These are phyloP conservation scores for Ilyonectria destructans DNA, from an alignment of 2,329 filamentous ascomycete genomes.

Conservation along the genomic window DNA sequence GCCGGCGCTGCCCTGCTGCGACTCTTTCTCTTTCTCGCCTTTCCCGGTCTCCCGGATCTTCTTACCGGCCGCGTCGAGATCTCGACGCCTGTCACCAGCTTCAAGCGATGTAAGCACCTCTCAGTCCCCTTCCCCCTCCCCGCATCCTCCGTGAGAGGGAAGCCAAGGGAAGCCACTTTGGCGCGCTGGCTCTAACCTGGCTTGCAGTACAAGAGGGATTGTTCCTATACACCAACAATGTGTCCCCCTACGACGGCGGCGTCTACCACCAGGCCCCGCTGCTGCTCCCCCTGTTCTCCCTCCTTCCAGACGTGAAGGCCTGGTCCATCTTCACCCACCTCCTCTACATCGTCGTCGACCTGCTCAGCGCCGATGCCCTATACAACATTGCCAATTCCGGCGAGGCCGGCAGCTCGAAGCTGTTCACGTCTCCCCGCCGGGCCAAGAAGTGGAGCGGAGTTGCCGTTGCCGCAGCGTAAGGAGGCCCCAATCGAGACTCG, in stretches of 20 bases:
- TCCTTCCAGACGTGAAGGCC: slow-evolving; percentile 80
- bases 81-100: slow-evolving; percentile 96
- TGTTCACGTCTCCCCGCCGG: slow-evolving; percentile 85
- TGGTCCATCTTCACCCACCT: slow-evolving; percentile 84
- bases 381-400: slow-evolving; percentile 86
- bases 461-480: slow-evolving; percentile 85
- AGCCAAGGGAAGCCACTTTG: background rate
- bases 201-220: slow-evolving; percentile 85
- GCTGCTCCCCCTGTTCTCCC: slow-evolving; percentile 90
- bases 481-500: slow-evolving; percentile 10
- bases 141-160: background rate
- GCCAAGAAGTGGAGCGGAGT: slow-evolving; percentile 82
- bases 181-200: slow-evolving; percentile 19
- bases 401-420: slow-evolving; percentile 80
- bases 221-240: slow-evolving; percentile 95
- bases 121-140: background rate
- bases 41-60: slow-evolving; percentile 87
- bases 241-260: slow-evolving; percentile 97
- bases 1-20: slow-evolving; percentile 83
- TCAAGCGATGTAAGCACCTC: slow-evolving; percentile 86
- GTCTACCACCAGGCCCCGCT: slow-evolving; percentile 88
- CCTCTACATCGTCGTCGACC: slow-evolving; percentile 85
- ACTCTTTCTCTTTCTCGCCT: slow-evolving; percentile 83
- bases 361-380: slow-evolving; percentile 86
- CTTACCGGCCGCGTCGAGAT: slow-evolving; percentile 95